Conservation (phyloP, 768 basidiomycete genomes). For the Royoungia palumana region DNA sequence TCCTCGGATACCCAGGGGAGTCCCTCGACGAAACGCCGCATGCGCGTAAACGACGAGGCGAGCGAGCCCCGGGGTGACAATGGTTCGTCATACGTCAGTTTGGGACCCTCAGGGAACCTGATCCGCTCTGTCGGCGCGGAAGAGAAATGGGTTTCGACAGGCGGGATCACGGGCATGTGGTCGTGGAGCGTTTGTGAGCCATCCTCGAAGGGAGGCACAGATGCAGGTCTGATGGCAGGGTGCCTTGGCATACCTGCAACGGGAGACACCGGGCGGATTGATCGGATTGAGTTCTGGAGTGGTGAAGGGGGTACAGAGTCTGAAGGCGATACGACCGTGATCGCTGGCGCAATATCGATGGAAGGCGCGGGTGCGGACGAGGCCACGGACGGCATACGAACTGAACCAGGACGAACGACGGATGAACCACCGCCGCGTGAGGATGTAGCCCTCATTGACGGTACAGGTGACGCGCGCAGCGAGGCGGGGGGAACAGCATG, state of each 20-base stretch:
- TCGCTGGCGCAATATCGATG: not conserved
- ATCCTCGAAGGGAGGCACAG: not conserved
- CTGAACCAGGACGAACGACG: not conserved
- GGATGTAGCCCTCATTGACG: not conserved
- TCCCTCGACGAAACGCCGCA: constrained; percentile 33
- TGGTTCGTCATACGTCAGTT: not conserved
- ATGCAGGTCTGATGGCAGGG: not conserved
- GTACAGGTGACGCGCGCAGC: constrained; percentile 3
- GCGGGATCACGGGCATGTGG: not conserved
- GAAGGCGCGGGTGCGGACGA: not conserved
- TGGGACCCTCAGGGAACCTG: not conserved
- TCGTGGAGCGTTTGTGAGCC: constrained; percentile 23
- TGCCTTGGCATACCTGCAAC: not conserved
- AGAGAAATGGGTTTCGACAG: not conserved
- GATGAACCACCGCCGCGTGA: not conserved
- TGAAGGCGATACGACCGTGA: constrained; percentile 17
- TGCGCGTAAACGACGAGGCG: constrained; percentile 31
- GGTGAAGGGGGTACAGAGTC: constrained; percentile 9
- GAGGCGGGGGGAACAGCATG: not conserved
- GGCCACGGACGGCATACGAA: not conserved
- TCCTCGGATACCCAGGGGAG: constrained; percentile 45
- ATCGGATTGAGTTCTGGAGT: constrained; percentile 3
- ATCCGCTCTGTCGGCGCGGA: not conserved
- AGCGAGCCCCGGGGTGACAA: constrained; percentile 2
- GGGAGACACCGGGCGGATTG: not conserved